phyloP scores from a whole-genome alignment of 768 basidiomycete genomes.

The Collybiopsis luxurians region DNA sequence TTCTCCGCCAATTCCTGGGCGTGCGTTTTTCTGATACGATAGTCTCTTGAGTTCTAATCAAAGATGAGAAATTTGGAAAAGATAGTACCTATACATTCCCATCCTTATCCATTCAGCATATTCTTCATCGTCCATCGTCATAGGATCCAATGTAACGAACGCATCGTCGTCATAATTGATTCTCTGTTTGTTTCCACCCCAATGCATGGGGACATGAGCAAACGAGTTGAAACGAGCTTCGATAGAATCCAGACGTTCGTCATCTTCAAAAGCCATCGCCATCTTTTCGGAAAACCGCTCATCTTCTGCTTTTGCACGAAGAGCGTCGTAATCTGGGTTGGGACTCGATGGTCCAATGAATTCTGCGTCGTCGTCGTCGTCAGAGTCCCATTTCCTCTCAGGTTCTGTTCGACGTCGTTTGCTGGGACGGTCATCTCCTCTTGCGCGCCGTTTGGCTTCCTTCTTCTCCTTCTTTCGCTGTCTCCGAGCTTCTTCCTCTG shows the following conservation, averaged over 20 bases:
- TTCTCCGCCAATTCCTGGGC: constrained; percentile 65
- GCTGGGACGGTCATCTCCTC: constrained; percentile 8
- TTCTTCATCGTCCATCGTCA: constrained; percentile 77
- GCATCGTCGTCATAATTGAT: constrained; percentile 31
- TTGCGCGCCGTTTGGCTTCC: constrained; percentile 27
- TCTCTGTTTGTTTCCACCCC: background rate
- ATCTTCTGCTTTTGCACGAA: constrained; percentile 60
- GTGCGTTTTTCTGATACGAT: constrained; percentile 55
- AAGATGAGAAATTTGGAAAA: background rate
- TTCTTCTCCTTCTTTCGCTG: constrained; percentile 37
- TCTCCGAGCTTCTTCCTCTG: constrained; percentile 51
- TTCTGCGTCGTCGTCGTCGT: constrained; percentile 35
- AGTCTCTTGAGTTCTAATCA: constrained; percentile 9
- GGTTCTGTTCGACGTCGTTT: constrained; percentile 16
- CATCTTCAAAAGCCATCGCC: constrained; percentile 69
- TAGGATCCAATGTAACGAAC: constrained; percentile 36
- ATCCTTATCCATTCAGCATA: constrained; percentile 84
- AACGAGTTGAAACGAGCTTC: constrained; percentile 66
- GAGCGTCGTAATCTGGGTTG: constrained; percentile 45
- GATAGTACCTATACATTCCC: constrained; percentile 75
- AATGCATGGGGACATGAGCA: constrained; percentile 58
- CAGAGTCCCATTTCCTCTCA: constrained; percentile 44
- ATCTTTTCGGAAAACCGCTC: constrained; percentile 69
- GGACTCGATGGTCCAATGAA: constrained; percentile 13
- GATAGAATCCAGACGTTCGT: constrained; percentile 62